Base-by-base conservation (phyloP, 148 eudicot species). In the Arbutus unedo region DNA sequence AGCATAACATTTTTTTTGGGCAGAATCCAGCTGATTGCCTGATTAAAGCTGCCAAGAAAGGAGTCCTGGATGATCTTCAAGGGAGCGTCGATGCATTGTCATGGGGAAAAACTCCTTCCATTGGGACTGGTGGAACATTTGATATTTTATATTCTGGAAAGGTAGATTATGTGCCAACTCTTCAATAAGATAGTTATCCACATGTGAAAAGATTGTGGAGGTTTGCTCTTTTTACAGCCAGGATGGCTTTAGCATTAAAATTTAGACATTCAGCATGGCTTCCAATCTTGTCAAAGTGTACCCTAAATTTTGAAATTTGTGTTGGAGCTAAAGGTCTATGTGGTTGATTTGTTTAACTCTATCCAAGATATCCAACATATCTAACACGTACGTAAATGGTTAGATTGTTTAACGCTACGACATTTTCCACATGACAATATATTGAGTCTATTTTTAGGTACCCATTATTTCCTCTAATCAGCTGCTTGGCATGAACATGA, bases 1-100 rank as follows among this genome's bases (percentile, higher is more conserved):
- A 25, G 67, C 74, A 16, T 62, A 49, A 48, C 21, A 23, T 54
- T 50, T 80, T 71, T 68, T 62, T 76, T 81, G 59, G 84, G 70
- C 95, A 96, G 99, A 94, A 87, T 86, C 93, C 99, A 41, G 93
- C 93, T 49, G 91, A 88, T 83, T 87, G 91, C 83, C 89, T 96
- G 78, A 87, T 90, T 59, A 93, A 90, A 83, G 97, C 99, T 85
- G 97, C 97, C 59, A 96, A 96, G 86, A 81, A 81, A 67, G 97
- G 92, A 82, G 88, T 87, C 54, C 51, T 70, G 15, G 99, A 96
- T 84, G 86, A 85, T 73, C 94, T 96, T 51, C 91, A 90, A 81
- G 99, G 99, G 72, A 92, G 89, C 82, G 79, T 96, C 3, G 99
- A 94, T 54, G 89, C 93, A 44, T 88, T 96, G 84, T 85, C 97